Evolutionary conservation across 108 stramenopile genomes (phyloP).

Genomic region (Pseudonitzschia delicatissima): DNA sequence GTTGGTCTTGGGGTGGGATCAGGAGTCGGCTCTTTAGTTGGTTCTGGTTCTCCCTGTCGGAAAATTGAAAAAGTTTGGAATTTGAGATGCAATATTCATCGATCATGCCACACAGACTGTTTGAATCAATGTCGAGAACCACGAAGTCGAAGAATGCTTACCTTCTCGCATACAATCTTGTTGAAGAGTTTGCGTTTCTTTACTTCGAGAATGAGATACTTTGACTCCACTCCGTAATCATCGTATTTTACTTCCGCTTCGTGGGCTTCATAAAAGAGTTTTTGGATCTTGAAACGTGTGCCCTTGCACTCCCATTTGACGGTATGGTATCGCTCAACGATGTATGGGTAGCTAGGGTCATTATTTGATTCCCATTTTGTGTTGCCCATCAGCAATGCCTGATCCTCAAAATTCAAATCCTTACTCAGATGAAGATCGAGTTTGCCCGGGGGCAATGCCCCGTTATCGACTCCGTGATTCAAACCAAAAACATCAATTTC

Average conservation of each 20-base stretch:
- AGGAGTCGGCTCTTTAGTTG: too few relatives aligned
- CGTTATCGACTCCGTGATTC: background rate
- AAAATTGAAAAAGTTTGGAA: too few relatives aligned
- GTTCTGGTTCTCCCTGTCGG: too few relatives aligned
- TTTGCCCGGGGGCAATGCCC: background rate
- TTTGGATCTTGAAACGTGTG: background rate
- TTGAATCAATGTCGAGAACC: too few relatives aligned
- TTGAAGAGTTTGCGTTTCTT: background rate
- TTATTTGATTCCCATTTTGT: background rate
- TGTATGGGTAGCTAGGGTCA: background rate
- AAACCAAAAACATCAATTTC: background rate
- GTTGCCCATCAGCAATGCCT: background rate
- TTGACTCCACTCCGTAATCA: background rate
- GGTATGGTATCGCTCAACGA: background rate
- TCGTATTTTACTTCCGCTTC: background rate
- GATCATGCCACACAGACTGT: too few relatives aligned
- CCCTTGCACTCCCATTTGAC: background rate
- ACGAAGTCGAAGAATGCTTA: too few relatives aligned
- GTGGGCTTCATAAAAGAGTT: background rate
- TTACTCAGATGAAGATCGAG: background rate
- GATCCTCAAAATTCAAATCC: background rate
- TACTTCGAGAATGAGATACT: background rate
- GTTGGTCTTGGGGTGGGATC: too few relatives aligned
- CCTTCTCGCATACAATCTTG: background rate
- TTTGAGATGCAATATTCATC: too few relatives aligned